Evolutionary conservation across 139 green algal genomes (phyloP).

Genomic region (Micractinium conductrix): DNA sequence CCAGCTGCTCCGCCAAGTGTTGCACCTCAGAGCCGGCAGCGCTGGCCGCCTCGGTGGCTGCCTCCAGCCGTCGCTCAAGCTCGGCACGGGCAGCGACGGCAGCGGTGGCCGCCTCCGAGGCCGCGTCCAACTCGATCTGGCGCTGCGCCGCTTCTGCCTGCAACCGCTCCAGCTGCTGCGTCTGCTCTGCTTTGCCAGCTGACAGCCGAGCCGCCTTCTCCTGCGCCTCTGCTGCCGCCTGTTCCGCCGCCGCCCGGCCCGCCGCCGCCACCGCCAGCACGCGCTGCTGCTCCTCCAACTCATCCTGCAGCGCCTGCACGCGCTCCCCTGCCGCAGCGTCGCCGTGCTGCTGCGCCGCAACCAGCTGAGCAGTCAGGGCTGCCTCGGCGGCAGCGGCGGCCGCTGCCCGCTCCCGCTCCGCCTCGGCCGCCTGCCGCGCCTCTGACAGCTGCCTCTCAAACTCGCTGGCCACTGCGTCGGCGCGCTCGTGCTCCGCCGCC

Average conservation of each 20-base stretch:
- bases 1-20: not conserved
- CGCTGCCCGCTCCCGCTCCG: not conserved
- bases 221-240: not conserved
- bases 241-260: not conserved
- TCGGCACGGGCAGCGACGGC: not conserved
- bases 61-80: constrained; percentile 5
- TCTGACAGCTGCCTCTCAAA: not conserved
- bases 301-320: constrained; percentile 13
- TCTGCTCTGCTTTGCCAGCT: not conserved
- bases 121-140: not conserved
- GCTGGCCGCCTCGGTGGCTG: not conserved
- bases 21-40: not conserved
- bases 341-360: not conserved
- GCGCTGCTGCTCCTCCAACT: constrained; percentile 26
- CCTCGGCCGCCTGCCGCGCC: not conserved
- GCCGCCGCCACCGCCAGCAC: not conserved
- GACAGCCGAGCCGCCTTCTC: not conserved
- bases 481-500: constrained; percentile 1
- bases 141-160: not conserved
- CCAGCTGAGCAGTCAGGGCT: not conserved
- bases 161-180: not conserved
- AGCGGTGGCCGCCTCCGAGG: not conserved
- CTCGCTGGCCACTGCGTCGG: not conserved
- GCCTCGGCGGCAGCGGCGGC: too few species aligned
- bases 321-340: not conserved